Evolutionary conservation across 768 basidiomycete species (phyloP).

Genomic region (Leccinellum luteum): DNA sequence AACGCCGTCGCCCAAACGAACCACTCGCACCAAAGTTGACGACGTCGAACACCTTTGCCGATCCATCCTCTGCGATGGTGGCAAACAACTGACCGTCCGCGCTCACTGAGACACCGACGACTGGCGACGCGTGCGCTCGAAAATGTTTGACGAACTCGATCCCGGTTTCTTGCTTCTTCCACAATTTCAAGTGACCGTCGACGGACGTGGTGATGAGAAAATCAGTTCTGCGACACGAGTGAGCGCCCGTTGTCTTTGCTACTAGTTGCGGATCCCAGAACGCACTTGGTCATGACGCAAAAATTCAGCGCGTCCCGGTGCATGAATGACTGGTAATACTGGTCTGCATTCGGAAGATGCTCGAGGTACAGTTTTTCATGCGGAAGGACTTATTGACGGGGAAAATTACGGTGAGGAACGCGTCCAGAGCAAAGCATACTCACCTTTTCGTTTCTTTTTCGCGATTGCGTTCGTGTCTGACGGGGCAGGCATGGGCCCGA

Average conservation of each 20-base stretch:
- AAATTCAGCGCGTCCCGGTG: slow-evolving; percentile 92
- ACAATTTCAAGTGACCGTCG: slow-evolving; percentile 95
- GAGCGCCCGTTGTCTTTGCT: background rate
- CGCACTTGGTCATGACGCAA: slow-evolving; percentile 83
- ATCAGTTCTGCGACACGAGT: slow-evolving; percentile 62
- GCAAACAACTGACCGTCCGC: slow-evolving; percentile 92
- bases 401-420: slow-evolving; percentile 9
- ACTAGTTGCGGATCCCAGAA: background rate
- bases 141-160: slow-evolving; percentile 99
- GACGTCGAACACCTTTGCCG: slow-evolving; percentile 94
- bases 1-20: background rate
- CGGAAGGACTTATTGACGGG: slow-evolving; percentile 64
- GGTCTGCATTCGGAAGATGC: slow-evolving; percentile 86
- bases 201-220: slow-evolving; percentile 93
- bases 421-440: slow-evolving; percentile 14
- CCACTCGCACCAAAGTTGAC: slow-evolving; percentile 87
- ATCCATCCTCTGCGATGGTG: slow-evolving; percentile 88
- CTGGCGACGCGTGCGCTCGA: slow-evolving; percentile 81
- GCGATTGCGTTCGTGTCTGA: slow-evolving; percentile 34
- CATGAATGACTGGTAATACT: slow-evolving; percentile 98
- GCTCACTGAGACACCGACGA: slow-evolving; percentile 80
- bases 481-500: slow-evolving; percentile 85
- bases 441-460: slow-evolving; percentile 87
- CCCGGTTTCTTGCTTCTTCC: slow-evolving; percentile 96
- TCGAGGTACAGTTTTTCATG: slow-evolving; percentile 93